Evolutionary conservation across 352 stramenopile genomes (phyloP), one percentile per base, ranked within the genome.

Genomic region (Globisporangium paddicum): DNA sequence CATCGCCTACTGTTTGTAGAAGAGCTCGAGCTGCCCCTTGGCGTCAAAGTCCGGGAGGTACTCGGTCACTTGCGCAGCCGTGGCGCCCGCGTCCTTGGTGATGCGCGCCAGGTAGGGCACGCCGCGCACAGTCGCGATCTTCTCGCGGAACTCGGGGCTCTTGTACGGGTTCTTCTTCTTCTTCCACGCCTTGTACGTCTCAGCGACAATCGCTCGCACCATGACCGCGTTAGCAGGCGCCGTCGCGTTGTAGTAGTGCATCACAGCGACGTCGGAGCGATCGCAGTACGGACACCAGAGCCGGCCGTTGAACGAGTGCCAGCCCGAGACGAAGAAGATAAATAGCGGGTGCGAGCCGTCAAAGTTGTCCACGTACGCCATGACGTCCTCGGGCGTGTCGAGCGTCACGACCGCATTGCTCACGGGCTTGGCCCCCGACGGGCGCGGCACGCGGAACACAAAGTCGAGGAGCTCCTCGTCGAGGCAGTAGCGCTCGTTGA

Each of bases 221-320:
- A 93, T 19, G 44, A 89, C 70, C 7, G 83, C 79, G 25, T 64
- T 58, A 9, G 72, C 69, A 0, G 81, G 75, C 10, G 83, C 83
- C 21, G 79, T 76, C 59, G 85, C 77, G 60, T 91, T 89, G 66
- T 79, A 93, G 55, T 88, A 91, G 66, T 91, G 77, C 59, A 83
- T 82, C 42, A 84, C 69, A 5, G 79, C 71, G n/a, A 93, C 54
- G 44, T 91, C 75, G 2, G 79, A 75, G 37, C 79, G 79, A 60
- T 93, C 83, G 60, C 83, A 93, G 59, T 86, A 91, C 54, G 74
- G 81, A 54, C 83, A 93, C 83, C 83, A 93, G n/a, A 91, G 69
- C 0, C 83, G 79, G 23, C 79, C 83, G 58, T 90, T 93, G 66
- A 90, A 89, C 47, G 63, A 49, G 58, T 93, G 78, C 14, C 81